Evolutionary conservation across 2,329 filamentous ascomycete species (phyloP), one percentile per base, ranked within the genome.

Genomic region (Ophiostoma ips): DNA sequence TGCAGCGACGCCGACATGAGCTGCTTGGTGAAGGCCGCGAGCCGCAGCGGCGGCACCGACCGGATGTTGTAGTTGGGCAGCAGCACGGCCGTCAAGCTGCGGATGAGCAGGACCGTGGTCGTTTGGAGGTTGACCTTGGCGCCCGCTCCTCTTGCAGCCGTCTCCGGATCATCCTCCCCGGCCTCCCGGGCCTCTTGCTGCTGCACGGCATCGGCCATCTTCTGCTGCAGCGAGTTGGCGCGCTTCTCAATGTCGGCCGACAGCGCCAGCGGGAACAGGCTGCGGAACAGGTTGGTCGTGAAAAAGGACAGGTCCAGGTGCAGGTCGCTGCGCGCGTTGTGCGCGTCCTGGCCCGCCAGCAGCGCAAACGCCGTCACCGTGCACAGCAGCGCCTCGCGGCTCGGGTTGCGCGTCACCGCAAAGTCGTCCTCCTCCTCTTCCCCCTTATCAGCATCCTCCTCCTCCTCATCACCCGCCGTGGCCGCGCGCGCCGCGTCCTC

Each of bases 321-420:
- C 5, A 96, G 76, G 41, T 82, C 75, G 40, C 81, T 77, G 51
- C 87, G 84, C 46, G 87, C 84, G 67, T 88, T 90, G 67, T 85
- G 83, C 15, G 82, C 87, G 60, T 95, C 90, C 68, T 98, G 92
- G 46, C 92, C 90, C 56, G 92, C 86, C 36, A 98, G 80, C 7
- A 98, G 80, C n/a, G 90, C 88, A 61, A 94, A 96, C 24, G 94
- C 92, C 1, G 92, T 98, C 60, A 94, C 88, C 52, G 89, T 94
- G 69, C 90, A 95, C 51, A 98, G 83, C 5, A 98, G 80, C 11
- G 86, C 79, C 66, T 96, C 89, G 56, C 92, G 83, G 24, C 83
- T 87, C 11, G 84, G 70, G 65, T 95, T 89, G 50, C 89, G 81
- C 36, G 71, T 62, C 12, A 71, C 63, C 1, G 64, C 55, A 2